These are phyloP conservation scores for Debaryomyces coudertii DNA, from an alignment of 1,139 yeast genomes.

Conservation along the genomic window DNA sequence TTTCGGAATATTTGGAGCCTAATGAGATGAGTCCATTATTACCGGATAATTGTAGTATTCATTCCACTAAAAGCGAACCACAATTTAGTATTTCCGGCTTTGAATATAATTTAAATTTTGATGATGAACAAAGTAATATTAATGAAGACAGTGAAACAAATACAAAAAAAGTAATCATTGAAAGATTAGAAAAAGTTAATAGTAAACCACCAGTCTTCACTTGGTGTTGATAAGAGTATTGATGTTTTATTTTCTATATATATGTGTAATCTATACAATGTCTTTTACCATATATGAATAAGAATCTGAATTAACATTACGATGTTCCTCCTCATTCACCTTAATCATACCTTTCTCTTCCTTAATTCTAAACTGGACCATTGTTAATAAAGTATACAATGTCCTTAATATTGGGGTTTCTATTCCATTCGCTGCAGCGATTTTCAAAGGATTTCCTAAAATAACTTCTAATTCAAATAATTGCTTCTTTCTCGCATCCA, in stretches of 20 bases:
- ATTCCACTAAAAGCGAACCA: conserved; percentile 7
- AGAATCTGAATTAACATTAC: conserved; percentile 32
- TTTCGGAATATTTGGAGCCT: conserved; percentile 5
- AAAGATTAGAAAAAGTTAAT: conserved; percentile 59
- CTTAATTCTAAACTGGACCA: conserved; percentile 62
- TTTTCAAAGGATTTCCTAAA: conserved; percentile 68
- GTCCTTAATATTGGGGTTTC: conserved; percentile 59
- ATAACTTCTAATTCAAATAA: conserved; percentile 73
- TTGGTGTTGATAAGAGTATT: conserved; percentile 51
- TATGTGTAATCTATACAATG: neutral
- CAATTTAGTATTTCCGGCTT: conserved; percentile 24
- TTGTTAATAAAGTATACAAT: conserved; percentile 58
- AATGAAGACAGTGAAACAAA: conserved; percentile 22
- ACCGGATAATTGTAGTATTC: conserved; percentile 6
- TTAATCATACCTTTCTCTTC: conserved; percentile 52
- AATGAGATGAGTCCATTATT: conserved; percentile 15
- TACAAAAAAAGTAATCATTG: conserved; percentile 57
- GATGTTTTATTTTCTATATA: neutral
- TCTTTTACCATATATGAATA: conserved; percentile 20
- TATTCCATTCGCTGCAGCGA: conserved; percentile 60
- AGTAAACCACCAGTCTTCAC: conserved; percentile 69
- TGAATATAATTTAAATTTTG: conserved; percentile 22
- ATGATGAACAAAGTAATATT: conserved; percentile 12
- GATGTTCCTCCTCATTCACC: conserved; percentile 31
- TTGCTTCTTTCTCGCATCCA: conserved; percentile 70